Percentiles rank a stretch among this genome's conserved stretches.
These are phyloP conservation scores for Emericellopsis atlantica DNA, from an alignment of 2,329 filamentous ascomycete species.

Conservation along the genomic window DNA sequence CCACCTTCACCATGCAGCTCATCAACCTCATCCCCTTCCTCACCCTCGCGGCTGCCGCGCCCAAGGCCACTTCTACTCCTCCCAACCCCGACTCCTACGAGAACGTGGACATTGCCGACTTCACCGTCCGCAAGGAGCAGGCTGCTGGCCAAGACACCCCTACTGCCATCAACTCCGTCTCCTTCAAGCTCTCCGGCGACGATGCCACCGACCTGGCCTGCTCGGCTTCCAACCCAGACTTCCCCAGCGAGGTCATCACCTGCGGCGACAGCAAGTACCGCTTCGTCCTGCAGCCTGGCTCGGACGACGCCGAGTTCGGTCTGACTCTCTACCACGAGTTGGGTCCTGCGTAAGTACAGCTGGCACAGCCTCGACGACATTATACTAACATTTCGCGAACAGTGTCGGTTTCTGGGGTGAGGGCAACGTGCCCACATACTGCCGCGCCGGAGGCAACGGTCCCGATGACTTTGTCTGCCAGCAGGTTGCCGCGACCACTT, in stretches of 20 bases:
- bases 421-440: constrained; percentile 8
- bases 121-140: constrained; percentile 10
- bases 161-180: constrained; percentile 6
- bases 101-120: constrained; percentile 10
- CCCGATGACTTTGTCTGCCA: constrained; percentile 7
- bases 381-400: too few species aligned
- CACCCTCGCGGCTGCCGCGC: constrained; percentile 7
- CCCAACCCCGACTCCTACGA: constrained; percentile 8
- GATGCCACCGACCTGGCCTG: constrained; percentile 8
- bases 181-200: constrained; percentile 9
- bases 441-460: constrained; percentile 8
- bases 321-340: constrained; percentile 12
- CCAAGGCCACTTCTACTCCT: background rate
- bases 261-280: constrained; percentile 15
- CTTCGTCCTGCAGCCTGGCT: constrained; percentile 10
- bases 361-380: too few species aligned
- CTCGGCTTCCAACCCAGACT: constrained; percentile 3
- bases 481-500: constrained; percentile 7
- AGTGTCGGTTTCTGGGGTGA: constrained; percentile 8
- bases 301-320: constrained; percentile 5
- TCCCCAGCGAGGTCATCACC: constrained; percentile 9
- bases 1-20: background rate
- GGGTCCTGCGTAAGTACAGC: constrained; percentile 8
- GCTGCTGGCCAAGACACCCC: background rate
- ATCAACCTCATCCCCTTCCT: constrained; percentile 3